Evolutionary conservation across 139 green algal genomes (phyloP), one percentile per base, ranked within the genome.

Genomic region (Deuterostichococcus epilithicus): DNA sequence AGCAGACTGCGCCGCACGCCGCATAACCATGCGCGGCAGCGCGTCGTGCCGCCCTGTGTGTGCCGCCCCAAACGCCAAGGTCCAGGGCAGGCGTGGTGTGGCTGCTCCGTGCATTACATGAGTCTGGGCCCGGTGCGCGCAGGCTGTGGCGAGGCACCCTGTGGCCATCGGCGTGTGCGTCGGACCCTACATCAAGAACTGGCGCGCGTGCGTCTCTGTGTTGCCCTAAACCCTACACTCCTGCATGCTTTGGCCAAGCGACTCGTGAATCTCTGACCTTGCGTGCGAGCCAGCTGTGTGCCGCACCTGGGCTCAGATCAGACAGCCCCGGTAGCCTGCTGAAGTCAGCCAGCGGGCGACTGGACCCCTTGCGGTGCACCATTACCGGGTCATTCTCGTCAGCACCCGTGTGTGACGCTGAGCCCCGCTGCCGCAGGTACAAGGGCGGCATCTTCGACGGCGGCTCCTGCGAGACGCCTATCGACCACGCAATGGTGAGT

Each of bases 161-260:
- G 84, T 97, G 4, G 79, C 76, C 1, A 89, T 98, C 0, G 94
- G 89, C 28, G 92, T 98, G 74, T 90, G 95, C 82, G 92, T 59
- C 0, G 74, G 74, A 0, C 34, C 36, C 37, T 78, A 67, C 38
- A 78, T 78, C 63, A 38, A 78, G 33, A 37, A 58, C 20, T 78
- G 74, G 74, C 60, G 37, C 38, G 38, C 36, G 26, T 63, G 52
- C 52, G 52, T 63, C 52, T 28, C 20, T n/a, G n/a, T n/a, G n/a
- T n/a, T n/a, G n/a, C n/a, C n/a, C n/a, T 52, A 28, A 25, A 63
- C 20, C 52, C 28, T 63, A 5, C 13, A 13, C 10, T 28, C 52
- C 52, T n/a, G 13, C n/a, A n/a, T n/a, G n/a, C n/a, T n/a, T n/a
- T n/a, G n/a, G n/a, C n/a, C n/a, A n/a, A n/a, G n/a, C n/a, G n/a